A percentile compares a stretch with the other conserved stretches of the same genome.
Conservation (phyloP, 129 eudicot species). For the Chrysanthemum lavandulifolium region DNA sequence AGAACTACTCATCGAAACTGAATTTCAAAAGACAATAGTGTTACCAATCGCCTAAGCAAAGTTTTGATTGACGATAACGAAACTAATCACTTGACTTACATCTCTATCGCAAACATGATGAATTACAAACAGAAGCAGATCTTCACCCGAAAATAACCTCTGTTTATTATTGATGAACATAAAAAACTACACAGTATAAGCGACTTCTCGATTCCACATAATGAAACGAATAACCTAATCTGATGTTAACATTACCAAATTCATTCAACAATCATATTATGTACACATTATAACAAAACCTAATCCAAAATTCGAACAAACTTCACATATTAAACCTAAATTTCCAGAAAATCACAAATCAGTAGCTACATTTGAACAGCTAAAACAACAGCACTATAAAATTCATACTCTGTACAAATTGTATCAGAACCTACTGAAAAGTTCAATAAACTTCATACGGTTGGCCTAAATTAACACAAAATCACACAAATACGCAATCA, state of each 20-base stretch:
- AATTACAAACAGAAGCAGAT: neutral
- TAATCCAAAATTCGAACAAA: neutral
- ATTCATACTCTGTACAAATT: too few species aligned
- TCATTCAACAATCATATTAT: slow-evolving; percentile 6
- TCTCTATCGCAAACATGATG: neutral
- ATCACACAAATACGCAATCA: too few species aligned
- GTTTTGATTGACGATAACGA: neutral
- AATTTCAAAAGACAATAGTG: neutral
- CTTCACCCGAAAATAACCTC: neutral
- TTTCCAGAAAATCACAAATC: too few species aligned
- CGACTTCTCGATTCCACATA: neutral
- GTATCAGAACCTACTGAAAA: too few species aligned
- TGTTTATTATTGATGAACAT: neutral
- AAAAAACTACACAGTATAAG: neutral
- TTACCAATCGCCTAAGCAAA: too few species aligned
- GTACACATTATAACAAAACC: neutral
- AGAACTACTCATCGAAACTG: neutral
- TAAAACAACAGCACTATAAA: too few species aligned
- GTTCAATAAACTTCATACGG: too few species aligned
- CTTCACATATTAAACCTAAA: too few species aligned
- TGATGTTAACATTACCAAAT: neutral
- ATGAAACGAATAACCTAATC: neutral
- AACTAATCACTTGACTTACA: neutral
- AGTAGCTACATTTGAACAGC: too few species aligned
- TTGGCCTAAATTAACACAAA: too few species aligned